Evolutionary conservation across 2,329 filamentous ascomycete species (phyloP).

Genomic region (Emericellopsis atlantica): DNA sequence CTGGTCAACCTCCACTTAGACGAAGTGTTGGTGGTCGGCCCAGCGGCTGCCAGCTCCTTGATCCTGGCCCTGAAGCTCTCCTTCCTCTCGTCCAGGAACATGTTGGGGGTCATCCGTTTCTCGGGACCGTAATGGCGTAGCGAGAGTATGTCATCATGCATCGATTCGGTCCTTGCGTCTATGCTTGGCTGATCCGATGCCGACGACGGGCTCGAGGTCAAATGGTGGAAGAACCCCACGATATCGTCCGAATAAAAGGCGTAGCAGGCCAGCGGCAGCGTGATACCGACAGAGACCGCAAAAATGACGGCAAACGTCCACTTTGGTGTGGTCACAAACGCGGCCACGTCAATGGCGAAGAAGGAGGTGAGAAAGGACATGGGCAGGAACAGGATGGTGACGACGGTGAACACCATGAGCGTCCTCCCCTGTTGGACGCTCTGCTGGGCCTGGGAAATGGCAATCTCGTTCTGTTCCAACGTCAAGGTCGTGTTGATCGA

Average conservation of each 20-base stretch:
- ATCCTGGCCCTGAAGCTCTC: no score
- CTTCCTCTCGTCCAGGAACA: no score
- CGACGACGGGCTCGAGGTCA: no score
- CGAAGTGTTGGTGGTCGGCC: no score
- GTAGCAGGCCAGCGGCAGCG: background rate
- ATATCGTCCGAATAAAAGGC: background rate
- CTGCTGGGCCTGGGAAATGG: constrained; percentile 5
- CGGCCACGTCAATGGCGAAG: constrained; percentile 6
- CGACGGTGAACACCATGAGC: constrained; percentile 7
- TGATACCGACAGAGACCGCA: background rate
- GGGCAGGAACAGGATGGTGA: constrained; percentile 8
- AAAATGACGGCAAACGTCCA: constrained; percentile 6
- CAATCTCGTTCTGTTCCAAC: constrained; percentile 7
- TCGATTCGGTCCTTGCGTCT: no score
- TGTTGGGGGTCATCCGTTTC: no score
- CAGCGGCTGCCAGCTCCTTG: no score
- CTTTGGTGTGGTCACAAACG: constrained; percentile 5
- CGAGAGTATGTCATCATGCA: no score
- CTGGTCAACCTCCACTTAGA: no score
- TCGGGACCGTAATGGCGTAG: no score
- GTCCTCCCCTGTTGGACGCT: constrained; percentile 6
- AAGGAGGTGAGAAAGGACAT: constrained; percentile 8
- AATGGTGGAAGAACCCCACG: background rate
- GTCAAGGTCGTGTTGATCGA: constrained; percentile 6
- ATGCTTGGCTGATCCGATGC: no score